Percentiles rank a stretch among this genome's conserved stretches.
Conservation (phyloP, 2,329 filamentous ascomycete genomes). For the Ascochyta pisi region DNA sequence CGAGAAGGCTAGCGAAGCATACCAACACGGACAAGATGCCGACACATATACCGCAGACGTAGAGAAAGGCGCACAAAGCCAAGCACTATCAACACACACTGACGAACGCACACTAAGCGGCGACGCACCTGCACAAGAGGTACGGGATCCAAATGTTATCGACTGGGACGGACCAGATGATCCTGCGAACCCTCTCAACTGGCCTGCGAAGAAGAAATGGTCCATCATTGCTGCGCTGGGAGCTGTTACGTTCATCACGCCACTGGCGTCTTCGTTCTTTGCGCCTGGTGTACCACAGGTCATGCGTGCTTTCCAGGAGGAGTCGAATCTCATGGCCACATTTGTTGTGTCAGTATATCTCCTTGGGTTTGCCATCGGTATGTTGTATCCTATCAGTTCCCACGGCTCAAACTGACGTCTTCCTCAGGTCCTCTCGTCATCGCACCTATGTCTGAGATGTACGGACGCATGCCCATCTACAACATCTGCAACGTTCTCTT, state of each 20-base stretch:
- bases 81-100: conserved; percentile 33
- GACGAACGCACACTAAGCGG: conserved; percentile 33
- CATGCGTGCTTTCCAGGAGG: conserved; percentile 40
- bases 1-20: conserved; percentile 31
- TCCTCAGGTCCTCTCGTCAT: conserved; percentile 43
- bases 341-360: conserved; percentile 51
- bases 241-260: conserved; percentile 48
- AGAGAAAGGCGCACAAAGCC: conserved; percentile 37
- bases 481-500: conserved; percentile 57
- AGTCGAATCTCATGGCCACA: conserved; percentile 40
- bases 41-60: conserved; percentile 33
- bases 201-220: conserved; percentile 48
- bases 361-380: conserved; percentile 45
- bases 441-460: conserved; percentile 48
- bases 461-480: conserved; percentile 44
- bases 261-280: conserved; percentile 49
- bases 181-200: conserved; percentile 50
- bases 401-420: neutral
- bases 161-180: conserved; percentile 48
- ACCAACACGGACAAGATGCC: conserved; percentile 37
- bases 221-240: conserved; percentile 43
- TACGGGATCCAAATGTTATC: conserved; percentile 38
- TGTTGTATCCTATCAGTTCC: neutral
- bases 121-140: conserved; percentile 14
- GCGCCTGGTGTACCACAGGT: conserved; percentile 68